These are phyloP conservation scores for Chrysosporium queenslandicum DNA, from an alignment of 2,329 filamentous ascomycete species.

Conservation along the genomic window DNA sequence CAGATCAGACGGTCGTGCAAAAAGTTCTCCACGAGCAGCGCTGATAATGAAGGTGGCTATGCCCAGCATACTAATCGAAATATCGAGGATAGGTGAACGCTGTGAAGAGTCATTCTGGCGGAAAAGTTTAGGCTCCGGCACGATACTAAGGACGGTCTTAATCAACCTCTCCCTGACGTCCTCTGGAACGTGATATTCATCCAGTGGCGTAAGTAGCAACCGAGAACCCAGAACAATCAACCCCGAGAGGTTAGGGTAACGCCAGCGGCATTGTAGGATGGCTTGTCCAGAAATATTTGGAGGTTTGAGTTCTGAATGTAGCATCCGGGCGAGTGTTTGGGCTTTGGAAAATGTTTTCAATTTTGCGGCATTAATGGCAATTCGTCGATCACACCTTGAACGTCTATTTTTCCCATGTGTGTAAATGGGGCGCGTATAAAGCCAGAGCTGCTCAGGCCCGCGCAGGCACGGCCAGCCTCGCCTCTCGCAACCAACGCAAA, in stretches of 20 bases:
- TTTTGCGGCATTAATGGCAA: constrained; percentile 1
- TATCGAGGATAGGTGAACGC: not conserved
- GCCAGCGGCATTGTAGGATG: constrained; percentile 16
- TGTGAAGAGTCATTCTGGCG: not conserved
- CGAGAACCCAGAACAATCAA: constrained; percentile 13
- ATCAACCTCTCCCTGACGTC: constrained; percentile 10
- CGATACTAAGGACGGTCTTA: constrained; percentile 5
- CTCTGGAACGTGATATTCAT: constrained; percentile 5
- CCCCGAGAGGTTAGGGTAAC: constrained; percentile 2
- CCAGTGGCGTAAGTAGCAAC: not conserved
- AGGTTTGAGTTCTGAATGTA: constrained; percentile 9
- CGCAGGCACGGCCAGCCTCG: constrained; percentile 21
- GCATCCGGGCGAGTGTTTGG: not conserved
- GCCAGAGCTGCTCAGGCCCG: constrained; percentile 15
- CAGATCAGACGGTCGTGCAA: constrained; percentile 11
- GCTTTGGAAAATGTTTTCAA: constrained; percentile 12
- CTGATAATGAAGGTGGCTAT: constrained; percentile 17
- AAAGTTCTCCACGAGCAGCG: constrained; percentile 15
- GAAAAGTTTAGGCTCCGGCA: constrained; percentile 10
- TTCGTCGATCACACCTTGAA: not conserved
- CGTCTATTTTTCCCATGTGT: not conserved
- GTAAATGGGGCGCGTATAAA: constrained; percentile 9
- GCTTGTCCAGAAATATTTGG: constrained; percentile 4
- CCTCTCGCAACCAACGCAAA: constrained; percentile 20
- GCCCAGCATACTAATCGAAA: constrained; percentile 14